A percentile compares a stretch with the other conserved stretches of the same genome.
Evolutionary conservation across 2,329 filamentous ascomycete genomes (phyloP).

Genomic region (Ophiostoma sp.): DNA sequence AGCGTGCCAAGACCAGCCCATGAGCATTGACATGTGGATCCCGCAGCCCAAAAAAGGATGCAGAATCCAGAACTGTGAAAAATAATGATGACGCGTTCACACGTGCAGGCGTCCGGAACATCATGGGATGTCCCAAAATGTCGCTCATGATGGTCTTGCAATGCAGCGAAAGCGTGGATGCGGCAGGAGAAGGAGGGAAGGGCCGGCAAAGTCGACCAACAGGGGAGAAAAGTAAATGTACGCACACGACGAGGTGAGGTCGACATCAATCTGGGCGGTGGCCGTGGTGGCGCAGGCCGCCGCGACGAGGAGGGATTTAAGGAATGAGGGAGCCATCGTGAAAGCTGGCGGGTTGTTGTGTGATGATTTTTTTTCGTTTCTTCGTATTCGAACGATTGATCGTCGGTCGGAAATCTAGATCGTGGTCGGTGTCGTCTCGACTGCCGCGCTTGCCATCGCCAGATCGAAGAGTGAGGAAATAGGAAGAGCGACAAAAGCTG

Average conservation of each 20-base stretch:
- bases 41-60: neutral
- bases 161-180: neutral
- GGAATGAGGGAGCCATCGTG: constrained; percentile 21
- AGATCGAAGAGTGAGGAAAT: neutral
- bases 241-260: constrained; percentile 27
- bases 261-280: constrained; percentile 27
- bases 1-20: constrained; percentile 19
- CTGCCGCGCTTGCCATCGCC: constrained; percentile 9
- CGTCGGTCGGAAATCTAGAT: neutral
- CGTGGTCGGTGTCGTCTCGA: neutral
- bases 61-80: neutral
- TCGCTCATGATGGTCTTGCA: neutral
- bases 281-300: constrained; percentile 26
- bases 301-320: constrained; percentile 24
- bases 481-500: neutral
- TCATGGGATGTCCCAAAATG: neutral
- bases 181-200: neutral
- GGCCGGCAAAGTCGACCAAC: neutral
- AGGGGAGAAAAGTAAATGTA: neutral
- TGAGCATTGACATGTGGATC: constrained; percentile 9
- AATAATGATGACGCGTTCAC: constrained; percentile 14
- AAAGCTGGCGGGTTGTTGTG: neutral
- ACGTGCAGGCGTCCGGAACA: neutral
- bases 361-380: neutral
- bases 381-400: neutral